phyloP scores from a whole-genome alignment of 768 basidiomycete species.

The Candolleomyces efflorescens region DNA sequence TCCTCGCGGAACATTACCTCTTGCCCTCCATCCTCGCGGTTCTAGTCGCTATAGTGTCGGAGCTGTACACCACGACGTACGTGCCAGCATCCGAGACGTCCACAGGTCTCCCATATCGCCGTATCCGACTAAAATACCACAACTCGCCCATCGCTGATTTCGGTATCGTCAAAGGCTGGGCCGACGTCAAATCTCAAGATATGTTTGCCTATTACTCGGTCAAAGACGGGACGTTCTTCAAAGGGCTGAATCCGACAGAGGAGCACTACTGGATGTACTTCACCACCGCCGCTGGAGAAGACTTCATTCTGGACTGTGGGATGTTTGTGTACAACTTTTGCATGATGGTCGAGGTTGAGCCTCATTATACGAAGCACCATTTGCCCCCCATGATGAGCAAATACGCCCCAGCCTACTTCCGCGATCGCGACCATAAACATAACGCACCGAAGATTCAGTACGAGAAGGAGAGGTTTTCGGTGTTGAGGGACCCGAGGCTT shows the following conservation, averaged over 20 bases:
- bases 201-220: conserved; percentile 30
- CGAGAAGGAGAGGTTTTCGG: conserved; percentile 16
- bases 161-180: conserved; percentile 35
- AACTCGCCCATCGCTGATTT: conserved; percentile 41
- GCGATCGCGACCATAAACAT: conserved; percentile 13
- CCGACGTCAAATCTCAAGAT: conserved; percentile 29
- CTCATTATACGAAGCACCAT: conserved; percentile 7
- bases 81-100: conserved; percentile 3
- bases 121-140: conserved; percentile 32
- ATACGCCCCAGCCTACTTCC: conserved; percentile 22
- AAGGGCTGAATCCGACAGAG: conserved; percentile 35
- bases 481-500: conserved; percentile 24
- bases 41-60: conserved; percentile 29
- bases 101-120: conserved; percentile 3
- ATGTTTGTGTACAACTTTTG: conserved; percentile 41
- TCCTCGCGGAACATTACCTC: conserved; percentile 29
- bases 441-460: conserved; percentile 11
- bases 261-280: conserved; percentile 52
- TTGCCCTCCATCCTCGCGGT: conserved; percentile 29
- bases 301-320: conserved; percentile 34
- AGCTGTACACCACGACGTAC: conserved; percentile 37
- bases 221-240: conserved; percentile 17
- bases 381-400: conserved; percentile 9
- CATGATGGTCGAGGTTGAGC: conserved; percentile 7
- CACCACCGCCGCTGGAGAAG: conserved; percentile 36